A percentile compares a stretch with the other conserved stretches of the same genome.
Conservation (phyloP, 1,284 basidiomycete species). For the Exobasidium rhododendri region DNA sequence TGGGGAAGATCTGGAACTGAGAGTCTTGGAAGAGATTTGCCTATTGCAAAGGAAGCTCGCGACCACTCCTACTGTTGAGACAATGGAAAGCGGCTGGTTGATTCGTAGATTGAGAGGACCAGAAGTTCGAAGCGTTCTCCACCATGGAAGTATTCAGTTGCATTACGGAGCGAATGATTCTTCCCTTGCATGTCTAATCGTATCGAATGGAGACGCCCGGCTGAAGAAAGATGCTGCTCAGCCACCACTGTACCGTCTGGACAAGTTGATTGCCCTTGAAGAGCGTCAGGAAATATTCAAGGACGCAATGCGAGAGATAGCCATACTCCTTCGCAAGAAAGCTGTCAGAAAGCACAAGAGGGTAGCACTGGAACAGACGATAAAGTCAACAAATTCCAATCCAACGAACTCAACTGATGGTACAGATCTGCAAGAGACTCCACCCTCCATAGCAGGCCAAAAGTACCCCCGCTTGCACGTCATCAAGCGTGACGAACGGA, state of each 20-base stretch:
- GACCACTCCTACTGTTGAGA: not conserved
- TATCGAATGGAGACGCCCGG: not conserved
- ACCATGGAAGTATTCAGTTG: not conserved
- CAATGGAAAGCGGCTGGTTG: not conserved
- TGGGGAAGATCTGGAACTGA: not conserved
- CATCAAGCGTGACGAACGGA: not conserved
- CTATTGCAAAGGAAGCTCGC: not conserved
- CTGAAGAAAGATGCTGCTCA: not conserved
- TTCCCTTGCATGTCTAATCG: not conserved
- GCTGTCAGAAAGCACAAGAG: not conserved
- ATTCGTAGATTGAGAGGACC: not conserved
- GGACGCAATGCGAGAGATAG: not conserved
- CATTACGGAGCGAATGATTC: not conserved
- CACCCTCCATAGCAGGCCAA: not conserved
- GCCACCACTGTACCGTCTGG: not conserved
- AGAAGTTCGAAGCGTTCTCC: not conserved
- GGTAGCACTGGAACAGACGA: too few species aligned
- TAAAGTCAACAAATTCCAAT: too few species aligned
- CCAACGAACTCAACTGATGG: not conserved
- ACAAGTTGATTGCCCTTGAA: not conserved
- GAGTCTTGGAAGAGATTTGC: not conserved
- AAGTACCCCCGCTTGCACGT: not conserved
- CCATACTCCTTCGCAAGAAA: not conserved
- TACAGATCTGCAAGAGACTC: not conserved
- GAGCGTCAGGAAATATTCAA: not conserved